phyloP scores from a whole-genome alignment of 208 protist genomes.

The Naegleria lovaniensis region DNA sequence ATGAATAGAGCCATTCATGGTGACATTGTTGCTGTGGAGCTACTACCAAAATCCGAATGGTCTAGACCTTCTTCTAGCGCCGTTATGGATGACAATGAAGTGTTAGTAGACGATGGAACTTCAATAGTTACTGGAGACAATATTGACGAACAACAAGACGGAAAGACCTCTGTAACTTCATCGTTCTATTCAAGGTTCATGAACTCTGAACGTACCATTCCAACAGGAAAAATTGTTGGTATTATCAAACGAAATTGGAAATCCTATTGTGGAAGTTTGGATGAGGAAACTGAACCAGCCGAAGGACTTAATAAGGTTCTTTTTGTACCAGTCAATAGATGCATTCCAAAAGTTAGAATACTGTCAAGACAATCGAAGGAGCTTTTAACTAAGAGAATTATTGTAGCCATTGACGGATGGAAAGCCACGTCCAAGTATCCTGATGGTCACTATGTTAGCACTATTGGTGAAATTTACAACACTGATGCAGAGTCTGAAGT shows the following conservation, averaged over 20 bases:
- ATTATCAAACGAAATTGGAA: slow-evolving; percentile 58
- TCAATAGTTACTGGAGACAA: background rate
- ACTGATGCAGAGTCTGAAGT: slow-evolving; percentile 84
- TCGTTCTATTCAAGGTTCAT: background rate
- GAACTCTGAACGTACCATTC: slow-evolving; percentile 26
- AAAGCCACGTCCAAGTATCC: slow-evolving; percentile 73
- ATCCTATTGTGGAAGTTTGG: slow-evolving; percentile 71
- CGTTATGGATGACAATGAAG: background rate
- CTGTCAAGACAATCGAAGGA: slow-evolving; percentile 61
- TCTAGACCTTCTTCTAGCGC: background rate
- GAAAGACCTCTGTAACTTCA: background rate
- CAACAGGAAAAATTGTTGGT: slow-evolving; percentile 63
- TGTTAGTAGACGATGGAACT: background rate
- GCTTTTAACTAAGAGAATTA: slow-evolving; percentile 75
- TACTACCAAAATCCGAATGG: slow-evolving; percentile 43
- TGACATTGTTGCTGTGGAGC: slow-evolving; percentile 50
- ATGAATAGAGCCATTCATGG: slow-evolving; percentile 72
- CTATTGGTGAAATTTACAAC: slow-evolving; percentile 82
- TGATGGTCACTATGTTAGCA: slow-evolving; percentile 78
- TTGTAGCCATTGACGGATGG: slow-evolving; percentile 91
- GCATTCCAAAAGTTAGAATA: slow-evolving; percentile 77
- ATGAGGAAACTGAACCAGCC: background rate
- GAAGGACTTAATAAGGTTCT: slow-evolving; percentile 40
- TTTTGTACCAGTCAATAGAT: slow-evolving; percentile 73
- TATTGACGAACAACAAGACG: background rate